phyloP scores from a whole-genome alignment of 108 stramenopile genomes.

The Nannochloropsis oceanica region DNA sequence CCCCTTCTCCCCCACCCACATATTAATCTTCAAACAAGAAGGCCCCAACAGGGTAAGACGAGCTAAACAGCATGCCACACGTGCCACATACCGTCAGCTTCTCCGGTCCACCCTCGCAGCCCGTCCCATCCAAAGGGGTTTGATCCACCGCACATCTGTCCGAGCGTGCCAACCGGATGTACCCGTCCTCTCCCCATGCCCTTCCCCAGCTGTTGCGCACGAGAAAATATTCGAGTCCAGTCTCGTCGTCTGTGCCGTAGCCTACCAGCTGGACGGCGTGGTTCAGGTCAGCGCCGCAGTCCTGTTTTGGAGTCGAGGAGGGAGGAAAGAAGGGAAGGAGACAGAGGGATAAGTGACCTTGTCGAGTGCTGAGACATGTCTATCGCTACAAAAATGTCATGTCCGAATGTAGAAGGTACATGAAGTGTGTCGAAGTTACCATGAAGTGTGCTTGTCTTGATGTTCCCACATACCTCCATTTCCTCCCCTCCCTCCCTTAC shows the following conservation, averaged over 20 bases:
- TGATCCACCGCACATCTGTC: slow-evolving; percentile 48
- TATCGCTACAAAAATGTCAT: too few species aligned
- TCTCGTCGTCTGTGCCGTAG: slow-evolving; percentile 10
- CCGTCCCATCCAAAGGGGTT: slow-evolving; percentile 41
- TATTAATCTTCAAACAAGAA: background rate
- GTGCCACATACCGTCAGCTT: slow-evolving; percentile 50
- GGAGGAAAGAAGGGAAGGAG: background rate
- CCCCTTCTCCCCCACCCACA: too few species aligned
- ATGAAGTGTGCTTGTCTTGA: too few species aligned
- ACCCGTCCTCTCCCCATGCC: slow-evolving; percentile 11
- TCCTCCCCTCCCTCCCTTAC: background rate
- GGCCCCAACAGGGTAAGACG: slow-evolving; percentile 41
- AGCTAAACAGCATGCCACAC: slow-evolving; percentile 22
- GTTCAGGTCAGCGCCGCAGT: slow-evolving; percentile 1
- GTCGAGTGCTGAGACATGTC: too few species aligned
- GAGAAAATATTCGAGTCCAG: slow-evolving; percentile 2
- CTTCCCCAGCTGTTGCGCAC: slow-evolving; percentile 12
- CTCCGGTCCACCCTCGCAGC: slow-evolving; percentile 42
- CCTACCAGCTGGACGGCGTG: slow-evolving; percentile 17
- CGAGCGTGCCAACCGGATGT: background rate
- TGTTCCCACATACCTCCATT: too few species aligned
- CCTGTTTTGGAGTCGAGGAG: background rate
- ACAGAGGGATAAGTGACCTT: background rate
- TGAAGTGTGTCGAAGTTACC: too few species aligned
- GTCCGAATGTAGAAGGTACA: too few species aligned